Evolutionary conservation across 2,329 filamentous ascomycete genomes (phyloP), one percentile per base, ranked within the genome.

Genomic region (Pyrenophora seminiperda): DNA sequence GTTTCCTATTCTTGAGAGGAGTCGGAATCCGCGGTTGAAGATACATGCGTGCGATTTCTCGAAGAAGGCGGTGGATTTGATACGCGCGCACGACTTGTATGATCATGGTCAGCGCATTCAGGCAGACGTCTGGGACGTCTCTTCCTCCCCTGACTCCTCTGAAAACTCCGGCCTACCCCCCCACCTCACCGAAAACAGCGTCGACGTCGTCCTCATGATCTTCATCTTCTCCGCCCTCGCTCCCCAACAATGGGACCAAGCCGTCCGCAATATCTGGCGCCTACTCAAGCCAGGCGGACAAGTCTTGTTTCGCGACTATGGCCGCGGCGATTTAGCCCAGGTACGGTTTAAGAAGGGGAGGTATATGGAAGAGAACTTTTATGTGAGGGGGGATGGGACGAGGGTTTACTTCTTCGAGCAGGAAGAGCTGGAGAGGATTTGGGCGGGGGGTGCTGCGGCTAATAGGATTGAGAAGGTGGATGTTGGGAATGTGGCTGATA

Each of bases 1-100:
- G 4, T 99, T 97, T 70, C 94, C 94, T 4, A 86, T 99, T 49
- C 74, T 97, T 62, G 83, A 85, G 56, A 85, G 86, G 75, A 97
- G 96, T 77, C 82, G 86, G 70, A 99, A 99, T 73, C 82, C 84
- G 22, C 76, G 85, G 40, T 77, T 99, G 54, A 92, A 85, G 76
- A 81, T 99, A 29, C 90, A 96, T 77, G 94, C 94, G 27, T 97
- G 91, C 75, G 94, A 99, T 75, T 99, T 96, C 75, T 96, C 91
- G 57, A 94, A 92, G 73, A 92, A 89, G 71, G 94, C 94, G 18
- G 91, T 99, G 67, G 88, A 97, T 67, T 86, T 99, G 49, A 97
- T 99, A 79, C 87, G 90, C 59, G 79, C 78, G 36, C 87, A 93
- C 73, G 85, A 89, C 62, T 80, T 86, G 20, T 99, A 96, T 76